phyloP scores from a whole-genome alignment of 208 protist genomes.

The Crithidia thermophila region DNA sequence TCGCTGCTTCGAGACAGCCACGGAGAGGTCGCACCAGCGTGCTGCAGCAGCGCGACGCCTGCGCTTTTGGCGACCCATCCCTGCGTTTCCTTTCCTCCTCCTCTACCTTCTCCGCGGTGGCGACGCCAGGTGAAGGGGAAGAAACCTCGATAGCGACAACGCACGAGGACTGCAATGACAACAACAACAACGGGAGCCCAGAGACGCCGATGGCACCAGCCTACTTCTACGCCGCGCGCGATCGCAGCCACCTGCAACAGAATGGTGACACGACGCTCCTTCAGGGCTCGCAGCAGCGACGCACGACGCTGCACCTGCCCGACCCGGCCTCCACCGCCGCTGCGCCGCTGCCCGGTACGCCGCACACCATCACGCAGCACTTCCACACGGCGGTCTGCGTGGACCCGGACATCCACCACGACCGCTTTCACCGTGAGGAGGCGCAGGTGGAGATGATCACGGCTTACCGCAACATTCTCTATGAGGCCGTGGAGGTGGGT shows the following conservation, averaged over 20 bases:
- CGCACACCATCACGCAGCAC: constrained; percentile 25
- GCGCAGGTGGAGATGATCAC: constrained; percentile 91
- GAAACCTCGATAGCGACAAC: no score
- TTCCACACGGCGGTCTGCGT: constrained; percentile 55
- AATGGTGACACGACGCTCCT: constrained; percentile 73
- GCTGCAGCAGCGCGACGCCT: constrained; percentile 10
- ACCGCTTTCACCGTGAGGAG: constrained; percentile 77
- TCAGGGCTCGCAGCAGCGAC: background rate
- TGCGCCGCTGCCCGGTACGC: background rate
- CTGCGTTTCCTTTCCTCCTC: constrained; percentile 5
- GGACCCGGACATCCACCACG: constrained; percentile 70
- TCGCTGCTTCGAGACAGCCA: no score
- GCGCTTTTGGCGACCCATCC: constrained; percentile 10
- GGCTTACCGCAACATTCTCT: constrained; percentile 87
- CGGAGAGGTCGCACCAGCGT: constrained; percentile 1
- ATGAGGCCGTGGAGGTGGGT: constrained; percentile 71
- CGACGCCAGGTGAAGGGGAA: no score
- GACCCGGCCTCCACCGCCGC: background rate
- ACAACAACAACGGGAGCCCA: no score
- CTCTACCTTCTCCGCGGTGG: no score
- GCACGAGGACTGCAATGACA: no score
- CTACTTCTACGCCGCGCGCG: constrained; percentile 27
- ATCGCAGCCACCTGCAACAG: constrained; percentile 58
- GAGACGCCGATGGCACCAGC: background rate
- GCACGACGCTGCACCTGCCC: constrained; percentile 17